Evolutionary conservation across 2,329 filamentous ascomycete species (phyloP), one percentile per base, ranked within the genome.

Genomic region (Ceratocystis cubensis): DNA sequence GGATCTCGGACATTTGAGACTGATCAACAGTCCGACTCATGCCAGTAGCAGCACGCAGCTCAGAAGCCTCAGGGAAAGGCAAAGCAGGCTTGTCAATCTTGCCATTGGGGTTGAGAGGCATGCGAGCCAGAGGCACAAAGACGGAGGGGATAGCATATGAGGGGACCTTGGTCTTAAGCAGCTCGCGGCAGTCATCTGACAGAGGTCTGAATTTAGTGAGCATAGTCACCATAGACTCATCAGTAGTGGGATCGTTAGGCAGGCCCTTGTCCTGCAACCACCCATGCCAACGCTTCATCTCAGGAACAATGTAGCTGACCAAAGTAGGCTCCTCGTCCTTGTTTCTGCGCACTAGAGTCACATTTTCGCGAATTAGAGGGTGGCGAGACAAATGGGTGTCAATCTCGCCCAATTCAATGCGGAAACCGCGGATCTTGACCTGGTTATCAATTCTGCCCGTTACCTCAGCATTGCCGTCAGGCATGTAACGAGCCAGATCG

Each of bases 361-460:
- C 86, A 75, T 88, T 91, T 70, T 97, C 93, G 50, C 90, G 82
- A 28, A 97, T 83, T 28, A 95, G 77, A 0, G 84, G 85, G 75
- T 89, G 84, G 57, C 85, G 82, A 65, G 85, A 88, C 61, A 96
- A 78, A 74, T 96, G 87, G 53, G 81, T 88, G 75, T 97, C 92
- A 70, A 97, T 96, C 71, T 97, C 94, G 69, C 88, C 88, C 59
- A 97, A 85, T 77, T 99, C 94, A 71, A 99, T 96, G 69, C 93
- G 83, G 81, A 96, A 97, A 1, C 93, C 93, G 68, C 94, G 88
- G 70, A 97, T 93, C 80, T 97, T 99, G 78, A 96, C 89, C 74
- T 97, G 93, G 70, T 88, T 83, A 73, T 97, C 93, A 28, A 85
- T 86, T 67, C 94, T 82, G 25, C 93, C 93, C 8, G 88, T 87